A percentile compares a stretch with the other conserved stretches of the same genome.
These are phyloP conservation scores for Cetradonia linearis DNA, from an alignment of 495 filamentous ascomycete species.

Conservation along the genomic window DNA sequence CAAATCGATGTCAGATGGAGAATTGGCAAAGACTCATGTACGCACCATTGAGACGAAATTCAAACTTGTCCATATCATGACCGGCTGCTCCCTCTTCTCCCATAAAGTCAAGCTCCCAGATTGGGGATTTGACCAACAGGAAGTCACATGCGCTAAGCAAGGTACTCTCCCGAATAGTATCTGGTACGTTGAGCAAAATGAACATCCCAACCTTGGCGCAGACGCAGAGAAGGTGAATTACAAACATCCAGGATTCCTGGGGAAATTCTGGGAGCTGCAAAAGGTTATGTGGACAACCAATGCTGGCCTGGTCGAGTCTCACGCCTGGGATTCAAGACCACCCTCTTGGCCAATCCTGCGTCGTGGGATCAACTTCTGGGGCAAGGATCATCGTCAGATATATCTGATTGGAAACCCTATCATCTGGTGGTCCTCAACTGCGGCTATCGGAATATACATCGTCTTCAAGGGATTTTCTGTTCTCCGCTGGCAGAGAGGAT, in stretches of 20 bases:
- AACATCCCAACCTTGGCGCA: conserved; percentile 61
- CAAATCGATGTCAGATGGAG: conserved; percentile 74
- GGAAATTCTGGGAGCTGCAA: conserved; percentile 99
- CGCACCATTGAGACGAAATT: conserved; percentile 97
- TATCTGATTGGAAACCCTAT: conserved; percentile 94
- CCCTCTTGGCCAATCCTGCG: conserved; percentile 85
- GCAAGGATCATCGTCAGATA: conserved; percentile 83
- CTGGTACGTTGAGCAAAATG: conserved; percentile 91
- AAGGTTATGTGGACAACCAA: conserved; percentile 99
- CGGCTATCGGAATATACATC: conserved; percentile 67
- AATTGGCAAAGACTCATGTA: conserved; percentile 69
- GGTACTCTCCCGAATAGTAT: conserved; percentile 91
- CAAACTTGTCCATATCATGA: conserved; percentile 89
- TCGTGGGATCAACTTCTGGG: conserved; percentile 99
- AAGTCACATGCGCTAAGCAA: conserved; percentile 91
- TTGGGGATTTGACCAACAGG: conserved; percentile 95
- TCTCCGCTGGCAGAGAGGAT: conserved; percentile 89
- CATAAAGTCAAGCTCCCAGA: conserved; percentile 98
- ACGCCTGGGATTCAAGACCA: conserved; percentile 95
- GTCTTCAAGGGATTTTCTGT: conserved; percentile 79
- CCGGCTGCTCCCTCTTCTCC: conserved; percentile 90
- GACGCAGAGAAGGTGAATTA: conserved; percentile 92
- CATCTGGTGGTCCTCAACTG: conserved; percentile 86
- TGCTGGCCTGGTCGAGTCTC: conserved; percentile 88
- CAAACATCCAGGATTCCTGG: conserved; percentile 85